Evolutionary conservation across 108 stramenopile genomes (phyloP).

Genomic region (Asterionellopsis glacialis): DNA sequence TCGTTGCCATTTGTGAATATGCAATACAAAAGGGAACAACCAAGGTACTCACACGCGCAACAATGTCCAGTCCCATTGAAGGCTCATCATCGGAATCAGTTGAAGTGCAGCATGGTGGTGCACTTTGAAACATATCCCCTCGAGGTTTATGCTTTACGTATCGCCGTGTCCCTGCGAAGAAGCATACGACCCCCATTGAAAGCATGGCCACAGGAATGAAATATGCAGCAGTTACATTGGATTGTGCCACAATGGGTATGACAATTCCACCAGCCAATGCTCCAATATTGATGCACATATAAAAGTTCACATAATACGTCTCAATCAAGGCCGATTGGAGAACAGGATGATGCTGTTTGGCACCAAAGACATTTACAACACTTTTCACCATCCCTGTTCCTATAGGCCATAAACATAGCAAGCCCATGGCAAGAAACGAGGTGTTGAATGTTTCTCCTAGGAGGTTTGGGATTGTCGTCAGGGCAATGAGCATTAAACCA

Average conservation of each 20-base stretch:
- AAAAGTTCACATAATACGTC: slow-evolving; percentile 83
- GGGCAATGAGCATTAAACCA: slow-evolving; percentile 63
- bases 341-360: slow-evolving; percentile 84
- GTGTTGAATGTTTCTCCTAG: slow-evolving; percentile 60
- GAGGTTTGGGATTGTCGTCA: slow-evolving; percentile 59
- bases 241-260: slow-evolving; percentile 69
- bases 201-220: slow-evolving; percentile 69
- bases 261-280: slow-evolving; percentile 76
- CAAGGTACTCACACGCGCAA: slow-evolving; percentile 44
- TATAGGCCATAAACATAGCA: slow-evolving; percentile 74
- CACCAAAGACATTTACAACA: slow-evolving; percentile 85
- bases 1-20: slow-evolving; percentile 84
- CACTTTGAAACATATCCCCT: slow-evolving; percentile 11
- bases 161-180: slow-evolving; percentile 52
- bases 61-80: slow-evolving; percentile 35
- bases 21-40: slow-evolving; percentile 84
- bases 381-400: slow-evolving; percentile 84
- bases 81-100: neutral
- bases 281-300: slow-evolving; percentile 89
- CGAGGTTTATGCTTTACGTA: slow-evolving; percentile 54
- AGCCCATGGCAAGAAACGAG: slow-evolving; percentile 35
- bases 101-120: slow-evolving; percentile 3
- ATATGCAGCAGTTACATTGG: slow-evolving; percentile 70
- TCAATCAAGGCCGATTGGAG: slow-evolving; percentile 74
- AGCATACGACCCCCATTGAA: slow-evolving; percentile 50